phyloP scores from a whole-genome alignment of 345 rosid species.

The Luvunga scandens region DNA sequence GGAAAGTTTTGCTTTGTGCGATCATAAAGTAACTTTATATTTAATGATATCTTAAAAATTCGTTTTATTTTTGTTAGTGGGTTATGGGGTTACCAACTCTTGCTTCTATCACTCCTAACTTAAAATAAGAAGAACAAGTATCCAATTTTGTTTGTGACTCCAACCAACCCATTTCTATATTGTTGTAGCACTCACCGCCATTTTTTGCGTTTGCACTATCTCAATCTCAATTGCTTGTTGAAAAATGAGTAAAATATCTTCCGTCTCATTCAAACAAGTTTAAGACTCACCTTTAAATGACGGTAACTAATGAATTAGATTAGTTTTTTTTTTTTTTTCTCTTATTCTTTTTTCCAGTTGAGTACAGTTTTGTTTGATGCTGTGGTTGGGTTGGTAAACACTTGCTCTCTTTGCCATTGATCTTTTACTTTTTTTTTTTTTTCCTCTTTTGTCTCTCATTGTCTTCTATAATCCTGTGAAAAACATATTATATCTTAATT shows the following conservation, averaged over 20 bases:
- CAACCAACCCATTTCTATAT: slow-evolving; percentile 8
- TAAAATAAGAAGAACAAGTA: background rate
- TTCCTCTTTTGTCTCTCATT: too few species aligned
- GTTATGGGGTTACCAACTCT: slow-evolving; percentile 9
- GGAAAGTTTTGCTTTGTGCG: background rate
- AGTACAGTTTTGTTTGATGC: background rate
- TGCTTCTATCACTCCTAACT: background rate
- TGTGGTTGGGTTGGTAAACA: too few species aligned
- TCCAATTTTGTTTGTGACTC: background rate
- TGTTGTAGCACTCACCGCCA: background rate
- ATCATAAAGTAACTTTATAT: background rate
- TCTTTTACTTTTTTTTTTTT: too few species aligned
- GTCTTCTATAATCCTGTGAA: too few species aligned
- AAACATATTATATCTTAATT: too few species aligned
- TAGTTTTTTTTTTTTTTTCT: background rate
- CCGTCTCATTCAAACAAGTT: background rate
- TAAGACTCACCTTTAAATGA: background rate
- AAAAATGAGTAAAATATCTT: background rate
- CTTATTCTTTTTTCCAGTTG: background rate
- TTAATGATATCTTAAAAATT: slow-evolving; percentile 12
- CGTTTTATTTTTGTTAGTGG: background rate
- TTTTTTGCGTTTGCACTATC: background rate
- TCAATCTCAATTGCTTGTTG: background rate
- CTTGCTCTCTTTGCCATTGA: too few species aligned
- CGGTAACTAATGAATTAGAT: background rate